Conservation (phyloP, 2,329 filamentous ascomycete species). For the Clonostachys chloroleuca region DNA sequence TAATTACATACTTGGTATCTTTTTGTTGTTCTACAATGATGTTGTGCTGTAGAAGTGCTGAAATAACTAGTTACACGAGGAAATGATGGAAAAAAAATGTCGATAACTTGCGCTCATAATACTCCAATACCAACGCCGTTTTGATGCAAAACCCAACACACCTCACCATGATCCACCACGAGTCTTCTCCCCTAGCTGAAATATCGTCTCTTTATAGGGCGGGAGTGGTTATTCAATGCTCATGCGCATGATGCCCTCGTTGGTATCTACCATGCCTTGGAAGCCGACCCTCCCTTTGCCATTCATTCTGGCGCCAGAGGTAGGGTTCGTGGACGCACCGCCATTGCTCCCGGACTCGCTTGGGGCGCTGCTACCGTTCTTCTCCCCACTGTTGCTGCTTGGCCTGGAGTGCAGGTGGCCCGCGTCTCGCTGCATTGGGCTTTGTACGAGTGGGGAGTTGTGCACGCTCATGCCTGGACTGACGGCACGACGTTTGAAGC, state of each 20-base stretch:
- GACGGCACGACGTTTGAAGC: slow-evolving; percentile 88
- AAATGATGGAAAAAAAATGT: too few relatives aligned
- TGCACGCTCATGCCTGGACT: slow-evolving; percentile 88
- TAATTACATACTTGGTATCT: too few relatives aligned
- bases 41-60: too few relatives aligned
- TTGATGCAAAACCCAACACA: too few relatives aligned
- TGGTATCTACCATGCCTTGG: slow-evolving; percentile 94
- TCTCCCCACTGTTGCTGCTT: slow-evolving; percentile 54
- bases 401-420: slow-evolving; percentile 70
- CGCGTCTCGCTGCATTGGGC: slow-evolving; percentile 69
- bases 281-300: slow-evolving; percentile 67
- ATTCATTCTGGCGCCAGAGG: not conserved
- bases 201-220: too few relatives aligned
- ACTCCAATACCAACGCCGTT: too few relatives aligned
- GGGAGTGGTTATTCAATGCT: slow-evolving; percentile 68
- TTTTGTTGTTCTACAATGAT: too few relatives aligned
- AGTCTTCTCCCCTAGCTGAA: too few relatives aligned
- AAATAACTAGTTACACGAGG: too few relatives aligned
- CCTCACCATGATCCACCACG: too few relatives aligned
- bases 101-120: too few relatives aligned
- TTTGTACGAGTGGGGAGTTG: slow-evolving; percentile 84
- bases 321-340: too few relatives aligned
- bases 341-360: slow-evolving; percentile 40
- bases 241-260: slow-evolving; percentile 94
- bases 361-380: slow-evolving; percentile 45